Base-by-base conservation (phyloP, 306 rosid species). In the Acacia melanoxylon region DNA sequence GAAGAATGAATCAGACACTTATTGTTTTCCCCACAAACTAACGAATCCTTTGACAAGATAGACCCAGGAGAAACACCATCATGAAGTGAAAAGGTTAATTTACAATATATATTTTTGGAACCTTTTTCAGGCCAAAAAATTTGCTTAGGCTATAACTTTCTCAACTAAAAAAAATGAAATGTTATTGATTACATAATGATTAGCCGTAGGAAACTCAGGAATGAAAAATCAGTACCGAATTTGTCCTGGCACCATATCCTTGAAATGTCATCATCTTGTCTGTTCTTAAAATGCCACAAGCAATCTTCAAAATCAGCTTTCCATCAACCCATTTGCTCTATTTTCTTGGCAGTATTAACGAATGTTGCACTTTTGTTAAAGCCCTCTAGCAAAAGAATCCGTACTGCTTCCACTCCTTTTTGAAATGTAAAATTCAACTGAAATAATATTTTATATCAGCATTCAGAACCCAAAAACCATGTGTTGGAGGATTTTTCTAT, bases 361-460 rank as follows among this genome's bases (percentile, higher is more conserved):
- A 87, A 77, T 72, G 81, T 87, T 72, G 90, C 90, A 77, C 88
- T 90, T 86, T 93, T 95, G 83, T 93, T 86, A 71, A 93, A 87
- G 45, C 98, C 98, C 85, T 93, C 91, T 16, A 91, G 87, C 89
- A 92, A 89, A 87, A 93, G 95, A 79, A 92, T 92, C 82, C 95
- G 89, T 62, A 93, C 80, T 0, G 97, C 94, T 72, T 93, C 95
- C 76, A 83, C 25, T 59, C 95, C 99, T 27, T 86, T 75, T 84
- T 90, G 95, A 83, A 95, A 78, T 51, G 97, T 84, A 85, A 91
- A 91, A 83, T 88, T 76, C 85, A 91, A 86, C 99, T 95, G 97
- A 88, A 87, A 85, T 31, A 37, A 65, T 63, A 65, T 72, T 27
- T 22, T 51, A 63, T 65, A 72, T 68, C 62, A 84, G 66, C 67